Base-by-base conservation (phyloP, 768 basidiomycete species). In the Agrocybe chaxingu region DNA sequence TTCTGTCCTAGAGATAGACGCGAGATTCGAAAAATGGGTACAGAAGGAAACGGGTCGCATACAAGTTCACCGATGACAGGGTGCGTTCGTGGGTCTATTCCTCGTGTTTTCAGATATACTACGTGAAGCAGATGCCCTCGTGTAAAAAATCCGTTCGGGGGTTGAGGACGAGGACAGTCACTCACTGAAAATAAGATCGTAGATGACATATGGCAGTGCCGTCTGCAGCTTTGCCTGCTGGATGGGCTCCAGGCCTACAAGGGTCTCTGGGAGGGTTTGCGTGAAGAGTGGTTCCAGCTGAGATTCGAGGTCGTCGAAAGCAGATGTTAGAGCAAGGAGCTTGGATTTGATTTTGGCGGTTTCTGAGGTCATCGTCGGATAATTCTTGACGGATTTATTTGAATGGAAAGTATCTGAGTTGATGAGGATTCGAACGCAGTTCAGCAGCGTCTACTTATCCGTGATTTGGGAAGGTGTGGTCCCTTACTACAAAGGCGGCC, bases 171-270 rank as follows among this genome's bases (percentile, higher is more conserved):
- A 53, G 11, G 30, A 29, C 10, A 12, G 41, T 34, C 9, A 72
- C 84, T 56, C 55, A 92, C 92, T 84, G 69, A 91, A 92, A n/a
- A 92, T 70, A 8, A 94, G 76, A 65, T 92, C 90, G 61, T 93
- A 90, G 3, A 87, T 76, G 30, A 90, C 74, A 66, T 93, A 93
- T n/a, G 89, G 88, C 38, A 93, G 62, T 33, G 82, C 72, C 4
- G 84, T 84, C 55, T 93, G 87, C 2, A 92, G 66, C 65, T 92
- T 91, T 19, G 90, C 91, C 59, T 90, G 87, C 52, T 91, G 85
- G 16, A 93, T 72, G 6, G 82, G 80, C 53, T 89, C 83, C 19
- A 92, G 73, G 9, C 73, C 73, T 18, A 85, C 66, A 11, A 84
- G 62, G 0, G 83, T 81, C 56, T 91, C 86, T 4, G 84, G 78